phyloP scores from a whole-genome alignment of 2,329 filamentous ascomycete species.

The Geosmithia morbida region DNA sequence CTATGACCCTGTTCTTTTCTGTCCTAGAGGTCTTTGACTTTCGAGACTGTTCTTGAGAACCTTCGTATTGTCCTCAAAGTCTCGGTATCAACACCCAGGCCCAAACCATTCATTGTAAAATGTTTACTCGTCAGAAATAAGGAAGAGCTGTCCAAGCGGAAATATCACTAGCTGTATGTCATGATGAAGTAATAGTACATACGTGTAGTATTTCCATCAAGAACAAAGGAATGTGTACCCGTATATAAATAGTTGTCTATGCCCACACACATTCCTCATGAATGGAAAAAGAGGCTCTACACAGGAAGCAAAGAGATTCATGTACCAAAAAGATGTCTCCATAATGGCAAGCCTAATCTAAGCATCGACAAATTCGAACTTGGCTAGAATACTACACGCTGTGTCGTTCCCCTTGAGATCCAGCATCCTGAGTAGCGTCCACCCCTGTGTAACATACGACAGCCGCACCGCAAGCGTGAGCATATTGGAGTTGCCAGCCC shows the following conservation, averaged over 20 bases:
- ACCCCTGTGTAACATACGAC: slow-evolving; percentile 38
- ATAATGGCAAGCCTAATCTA: background rate
- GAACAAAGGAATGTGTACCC: background rate
- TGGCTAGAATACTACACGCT: slow-evolving; percentile 44
- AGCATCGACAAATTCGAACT: slow-evolving; percentile 38
- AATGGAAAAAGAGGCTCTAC: no score
- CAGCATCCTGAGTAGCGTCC: slow-evolving; percentile 50
- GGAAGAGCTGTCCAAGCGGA: no score
- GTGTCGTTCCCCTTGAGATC: slow-evolving; percentile 52
- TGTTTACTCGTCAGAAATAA: background rate
- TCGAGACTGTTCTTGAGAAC: no score
- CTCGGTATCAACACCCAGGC: no score
- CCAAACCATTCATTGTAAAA: no score
- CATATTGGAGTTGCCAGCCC: slow-evolving; percentile 45
- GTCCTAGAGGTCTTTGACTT: no score
- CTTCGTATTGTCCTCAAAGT: no score
- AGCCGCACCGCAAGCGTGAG: slow-evolving; percentile 46
- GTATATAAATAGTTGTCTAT: background rate
- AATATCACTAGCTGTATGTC: background rate
- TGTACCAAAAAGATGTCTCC: background rate
- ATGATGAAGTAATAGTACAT: background rate
- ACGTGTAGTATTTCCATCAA: background rate
- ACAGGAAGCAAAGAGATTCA: no score
- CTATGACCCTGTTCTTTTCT: no score
- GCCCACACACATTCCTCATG: no score